These are phyloP conservation scores for Panicum hallii DNA, from an alignment of 202 grass and related monocot genomes.

Conservation along the genomic window DNA sequence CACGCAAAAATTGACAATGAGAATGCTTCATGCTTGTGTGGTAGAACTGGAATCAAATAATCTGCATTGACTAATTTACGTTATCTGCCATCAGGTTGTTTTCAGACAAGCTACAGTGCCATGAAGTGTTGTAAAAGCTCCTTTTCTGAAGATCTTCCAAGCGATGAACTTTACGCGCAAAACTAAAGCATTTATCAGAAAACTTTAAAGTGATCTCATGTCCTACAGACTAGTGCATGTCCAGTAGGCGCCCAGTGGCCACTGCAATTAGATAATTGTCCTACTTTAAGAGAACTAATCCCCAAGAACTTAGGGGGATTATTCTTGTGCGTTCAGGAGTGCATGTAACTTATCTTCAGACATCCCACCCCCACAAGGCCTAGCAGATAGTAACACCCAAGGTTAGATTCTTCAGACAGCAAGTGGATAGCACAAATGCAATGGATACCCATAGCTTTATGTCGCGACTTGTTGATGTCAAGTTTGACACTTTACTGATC, in stretches of 20 bases:
- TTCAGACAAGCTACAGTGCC: not conserved
- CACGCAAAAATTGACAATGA: not conserved
- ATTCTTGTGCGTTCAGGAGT: slow-evolving; percentile 1
- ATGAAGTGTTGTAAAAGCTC: not conserved
- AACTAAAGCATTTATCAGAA: slow-evolving; percentile 2
- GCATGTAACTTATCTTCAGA: slow-evolving; percentile 31
- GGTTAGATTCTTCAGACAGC: slow-evolving; percentile 16
- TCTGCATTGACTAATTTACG: not conserved
- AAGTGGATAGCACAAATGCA: slow-evolving; percentile 24
- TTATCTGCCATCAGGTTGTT: not conserved
- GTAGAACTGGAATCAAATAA: not conserved
- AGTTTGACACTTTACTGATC: slow-evolving; percentile 38
- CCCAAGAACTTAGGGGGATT: slow-evolving; percentile 19
- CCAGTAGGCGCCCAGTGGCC: slow-evolving; percentile 26
- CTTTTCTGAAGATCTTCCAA: not conserved
- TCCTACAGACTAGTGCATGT: slow-evolving; percentile 21
- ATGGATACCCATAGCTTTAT: slow-evolving; percentile 37
- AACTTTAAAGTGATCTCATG: not conserved
- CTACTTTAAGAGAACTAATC: slow-evolving; percentile 27
- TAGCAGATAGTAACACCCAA: not conserved
- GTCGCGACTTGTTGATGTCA: slow-evolving; percentile 17
- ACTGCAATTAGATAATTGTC: slow-evolving; percentile 11
- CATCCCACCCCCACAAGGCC: not conserved
- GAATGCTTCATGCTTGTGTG: not conserved
- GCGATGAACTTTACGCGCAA: not conserved